Base-by-base conservation (phyloP, 1,284 basidiomycete species). In the Leccinum angustisporum region DNA sequence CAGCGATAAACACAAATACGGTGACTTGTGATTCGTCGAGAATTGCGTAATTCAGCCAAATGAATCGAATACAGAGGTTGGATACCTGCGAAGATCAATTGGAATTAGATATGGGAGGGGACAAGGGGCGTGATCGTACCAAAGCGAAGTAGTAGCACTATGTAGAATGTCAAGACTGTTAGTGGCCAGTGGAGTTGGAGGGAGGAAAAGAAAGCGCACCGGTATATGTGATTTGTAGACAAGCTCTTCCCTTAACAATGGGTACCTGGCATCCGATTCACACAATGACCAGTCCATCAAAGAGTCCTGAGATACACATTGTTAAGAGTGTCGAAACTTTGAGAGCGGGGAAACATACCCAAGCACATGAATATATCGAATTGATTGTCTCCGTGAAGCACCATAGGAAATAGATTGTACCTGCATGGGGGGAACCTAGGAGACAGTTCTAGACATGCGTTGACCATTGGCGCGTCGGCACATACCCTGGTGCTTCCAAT, bases 271-370 rank as follows among this genome's bases (percentile, higher is more conserved):
- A 59, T 83, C 82, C 0, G 83, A 81, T 59, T 85, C 81, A 38
- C 95, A 79, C 56, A 97, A 68, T 3, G 91, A 90, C 91, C 91
- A 93, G 72, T 95, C 94, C 85, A 91, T 87, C n/a, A 84, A 68
- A 34, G 88, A 73, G 67, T 93, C 91, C 91, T 93, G 67, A 40
- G 31, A 56, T 11, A 60, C 13, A 30, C 43, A 56, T n/a, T 58
- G 56, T 60, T n/a, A 52, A 56, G 18, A 40, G 36, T 18, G 10
- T 54, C 25, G 27, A 8, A 31, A 9, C 16, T 43, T 16, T 38
- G n/a, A 18, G 8, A 2, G 34, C 0, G 18, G 10, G 27, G 8
- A 14, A 31, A 75, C 82, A 58, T 72, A 92, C 93, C 95, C 96
- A 98, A 54, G 83, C 74, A 54, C 82, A 81, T 5, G 89, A 87